Percentiles rank a stretch among this genome's conserved stretches.
Evolutionary conservation across 2,329 filamentous ascomycete genomes (phyloP).

Genomic region (Emergomyces pasteurianus): DNA sequence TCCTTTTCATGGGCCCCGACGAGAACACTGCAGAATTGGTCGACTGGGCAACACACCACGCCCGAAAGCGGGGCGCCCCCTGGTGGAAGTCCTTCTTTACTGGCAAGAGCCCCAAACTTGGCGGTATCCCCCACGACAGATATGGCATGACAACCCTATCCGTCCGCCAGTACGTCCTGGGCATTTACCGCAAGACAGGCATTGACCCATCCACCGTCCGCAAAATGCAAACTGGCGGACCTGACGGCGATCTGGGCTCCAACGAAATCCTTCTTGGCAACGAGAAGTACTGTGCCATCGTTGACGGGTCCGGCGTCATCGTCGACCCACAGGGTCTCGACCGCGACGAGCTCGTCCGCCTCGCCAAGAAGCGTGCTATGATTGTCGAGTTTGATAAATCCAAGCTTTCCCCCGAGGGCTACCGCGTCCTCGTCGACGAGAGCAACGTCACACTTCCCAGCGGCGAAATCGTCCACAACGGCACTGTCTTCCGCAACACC

Average conservation of each 20-base stretch:
- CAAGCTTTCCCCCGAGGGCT: conserved; percentile 79
- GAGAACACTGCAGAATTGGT: conserved; percentile 98
- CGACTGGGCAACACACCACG: conserved; percentile 97
- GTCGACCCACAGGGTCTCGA: conserved; percentile 86
- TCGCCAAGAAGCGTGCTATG: conserved; percentile 82
- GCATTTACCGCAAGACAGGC: conserved; percentile 91
- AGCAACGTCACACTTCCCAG: conserved; percentile 74
- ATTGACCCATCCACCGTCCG: conserved; percentile 73
- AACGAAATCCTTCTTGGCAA: conserved; percentile 95
- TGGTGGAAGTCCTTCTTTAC: conserved; percentile 99
- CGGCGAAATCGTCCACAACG: conserved; percentile 80
- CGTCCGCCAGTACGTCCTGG: conserved; percentile 88
- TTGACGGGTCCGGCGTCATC: conserved; percentile 92
- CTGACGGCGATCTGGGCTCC: conserved; percentile 90
- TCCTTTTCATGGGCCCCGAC: conserved; percentile 95
- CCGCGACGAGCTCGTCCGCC: conserved; percentile 65
- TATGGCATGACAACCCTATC: conserved; percentile 98
- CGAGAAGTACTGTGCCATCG: conserved; percentile 88
- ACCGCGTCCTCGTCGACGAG: conserved; percentile 86
- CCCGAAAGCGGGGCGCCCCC: conserved; percentile 70
- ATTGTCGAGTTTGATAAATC: conserved; percentile 73
- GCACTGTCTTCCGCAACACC: conserved; percentile 91
- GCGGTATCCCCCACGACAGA: conserved; percentile 87
- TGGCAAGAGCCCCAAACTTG: conserved; percentile 89
- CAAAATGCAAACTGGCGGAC: conserved; percentile 96